Percentiles rank a stretch among this genome's conserved stretches.
Evolutionary conservation across 257 asterid species (phyloP).

Genomic region (Datura wrightii): DNA sequence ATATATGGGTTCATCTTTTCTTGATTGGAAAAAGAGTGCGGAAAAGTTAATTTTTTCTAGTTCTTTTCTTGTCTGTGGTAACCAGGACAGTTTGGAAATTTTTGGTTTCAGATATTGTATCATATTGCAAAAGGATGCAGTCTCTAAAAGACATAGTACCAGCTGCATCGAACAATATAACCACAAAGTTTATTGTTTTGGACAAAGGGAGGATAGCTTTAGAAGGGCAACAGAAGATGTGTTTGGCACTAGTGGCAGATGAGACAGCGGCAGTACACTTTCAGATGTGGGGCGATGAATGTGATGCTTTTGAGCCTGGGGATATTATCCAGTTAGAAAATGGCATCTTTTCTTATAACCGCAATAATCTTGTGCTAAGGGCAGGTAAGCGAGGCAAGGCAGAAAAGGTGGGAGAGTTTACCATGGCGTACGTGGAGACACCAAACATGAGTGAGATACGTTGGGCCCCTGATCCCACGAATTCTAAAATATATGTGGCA

Average conservation of each 20-base stretch:
- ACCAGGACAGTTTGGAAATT: not conserved
- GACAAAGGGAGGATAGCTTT: slow-evolving; percentile 58
- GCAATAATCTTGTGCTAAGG: slow-evolving; percentile 54
- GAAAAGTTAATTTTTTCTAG: not conserved
- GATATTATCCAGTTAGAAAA: slow-evolving; percentile 57
- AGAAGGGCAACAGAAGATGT: slow-evolving; percentile 51
- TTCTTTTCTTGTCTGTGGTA: not conserved
- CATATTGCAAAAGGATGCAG: slow-evolving; percentile 36
- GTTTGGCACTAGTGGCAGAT: slow-evolving; percentile 74
- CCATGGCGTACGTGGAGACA: slow-evolving; percentile 68
- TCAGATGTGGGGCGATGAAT: slow-evolving; percentile 78
- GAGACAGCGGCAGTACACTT: slow-evolving; percentile 91
- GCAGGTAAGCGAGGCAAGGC: slow-evolving; percentile 77
- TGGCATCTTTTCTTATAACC: slow-evolving; percentile 72
- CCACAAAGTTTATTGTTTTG: slow-evolving; percentile 58
- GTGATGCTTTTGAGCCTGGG: slow-evolving; percentile 66
- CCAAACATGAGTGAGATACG: slow-evolving; percentile 75
- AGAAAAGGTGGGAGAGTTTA: slow-evolving; percentile 68
- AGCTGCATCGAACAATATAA: slow-evolving; percentile 69
- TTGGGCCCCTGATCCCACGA: slow-evolving; percentile 56
- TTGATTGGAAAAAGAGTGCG: not conserved
- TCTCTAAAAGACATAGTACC: slow-evolving; percentile 57
- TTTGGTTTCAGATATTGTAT: slow-evolving; percentile 29
- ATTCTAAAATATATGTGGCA: slow-evolving; percentile 51
- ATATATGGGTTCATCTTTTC: not conserved